Conservation (phyloP, 768 basidiomycete species). For the Nidularia pulvinata region DNA sequence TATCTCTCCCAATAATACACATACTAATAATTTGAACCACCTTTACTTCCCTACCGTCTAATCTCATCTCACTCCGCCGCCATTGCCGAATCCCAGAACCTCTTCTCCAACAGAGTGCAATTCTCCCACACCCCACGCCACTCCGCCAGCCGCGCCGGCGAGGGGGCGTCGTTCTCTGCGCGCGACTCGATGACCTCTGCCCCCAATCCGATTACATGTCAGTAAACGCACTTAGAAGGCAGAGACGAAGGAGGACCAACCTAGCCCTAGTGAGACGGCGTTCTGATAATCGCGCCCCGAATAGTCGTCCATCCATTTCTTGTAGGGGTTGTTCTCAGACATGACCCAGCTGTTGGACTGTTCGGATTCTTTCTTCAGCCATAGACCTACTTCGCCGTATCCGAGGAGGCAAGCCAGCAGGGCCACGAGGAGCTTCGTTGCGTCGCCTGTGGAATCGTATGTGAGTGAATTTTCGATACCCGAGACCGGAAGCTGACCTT, state of each 20-base stretch:
- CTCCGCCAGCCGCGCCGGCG: conserved; percentile 53
- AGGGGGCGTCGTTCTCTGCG: conserved; percentile 64
- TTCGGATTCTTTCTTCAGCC: conserved; percentile 62
- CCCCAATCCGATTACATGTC: neutral
- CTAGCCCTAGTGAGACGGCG: conserved; percentile 74
- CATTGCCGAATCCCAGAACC: conserved; percentile 72
- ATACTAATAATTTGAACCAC: neutral
- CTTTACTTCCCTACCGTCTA: neutral
- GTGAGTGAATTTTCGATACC: neutral
- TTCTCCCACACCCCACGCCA: conserved; percentile 75
- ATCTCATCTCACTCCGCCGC: neutral
- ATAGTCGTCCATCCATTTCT: conserved; percentile 80
- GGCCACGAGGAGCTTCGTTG: conserved; percentile 73
- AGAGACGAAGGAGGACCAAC: conserved; percentile 39
- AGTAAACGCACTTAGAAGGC: neutral
- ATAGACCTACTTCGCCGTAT: conserved; percentile 90
- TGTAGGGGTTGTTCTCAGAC: conserved; percentile 73
- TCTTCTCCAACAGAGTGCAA: conserved; percentile 77
- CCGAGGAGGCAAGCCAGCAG: conserved; percentile 86
- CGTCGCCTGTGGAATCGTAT: conserved; percentile 50
- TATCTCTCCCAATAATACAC: neutral
- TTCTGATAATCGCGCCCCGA: conserved; percentile 66
- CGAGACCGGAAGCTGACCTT: conserved; percentile 36
- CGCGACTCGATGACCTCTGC: conserved; percentile 75
- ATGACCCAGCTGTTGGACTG: conserved; percentile 52